Evolutionary conservation across 2,329 filamentous ascomycete genomes (phyloP).

Genomic region (Orbilia blumenaviensis): DNA sequence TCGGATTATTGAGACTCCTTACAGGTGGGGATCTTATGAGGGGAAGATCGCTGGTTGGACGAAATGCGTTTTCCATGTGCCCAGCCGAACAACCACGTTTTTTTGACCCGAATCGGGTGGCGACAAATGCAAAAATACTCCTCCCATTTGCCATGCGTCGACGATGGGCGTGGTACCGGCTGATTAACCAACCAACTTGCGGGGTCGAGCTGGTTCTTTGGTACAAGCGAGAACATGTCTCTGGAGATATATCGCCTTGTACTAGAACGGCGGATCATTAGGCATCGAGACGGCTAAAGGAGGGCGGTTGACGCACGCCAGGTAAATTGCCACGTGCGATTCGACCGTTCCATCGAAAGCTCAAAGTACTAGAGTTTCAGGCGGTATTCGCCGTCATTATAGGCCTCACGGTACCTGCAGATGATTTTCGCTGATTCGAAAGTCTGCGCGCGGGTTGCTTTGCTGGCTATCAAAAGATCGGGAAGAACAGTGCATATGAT

Average conservation of each 20-base stretch:
- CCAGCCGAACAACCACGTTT: constrained; percentile 49
- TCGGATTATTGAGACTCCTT: constrained; percentile 36
- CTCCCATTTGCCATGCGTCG: constrained; percentile 27
- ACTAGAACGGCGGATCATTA: constrained; percentile 36
- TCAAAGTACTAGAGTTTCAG: constrained; percentile 28
- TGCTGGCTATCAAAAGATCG: constrained; percentile 8
- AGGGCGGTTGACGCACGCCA: background rate
- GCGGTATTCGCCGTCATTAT: constrained; percentile 51
- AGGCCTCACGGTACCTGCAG: constrained; percentile 39
- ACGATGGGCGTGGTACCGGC: constrained; percentile 11
- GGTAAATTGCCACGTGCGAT: constrained; percentile 26
- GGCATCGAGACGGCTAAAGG: constrained; percentile 28
- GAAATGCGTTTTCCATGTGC: constrained; percentile 27
- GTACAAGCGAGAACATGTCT: constrained; percentile 15
- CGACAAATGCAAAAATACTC: constrained; percentile 16
- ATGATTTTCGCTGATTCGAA: constrained; percentile 46
- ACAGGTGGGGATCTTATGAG: constrained; percentile 26
- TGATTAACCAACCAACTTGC: constrained; percentile 17
- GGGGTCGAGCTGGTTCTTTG: constrained; percentile 2
- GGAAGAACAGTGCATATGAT: constrained; percentile 27
- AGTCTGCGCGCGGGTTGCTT: constrained; percentile 41
- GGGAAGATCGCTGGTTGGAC: constrained; percentile 33
- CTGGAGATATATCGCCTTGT: constrained; percentile 4
- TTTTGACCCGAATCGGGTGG: constrained; percentile 36
- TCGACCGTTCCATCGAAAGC: constrained; percentile 14